Percentiles rank a stretch among this genome's conserved stretches.
phyloP scores from a whole-genome alignment of 805 yeast species.

The Cyberlindnera meyerae region DNA sequence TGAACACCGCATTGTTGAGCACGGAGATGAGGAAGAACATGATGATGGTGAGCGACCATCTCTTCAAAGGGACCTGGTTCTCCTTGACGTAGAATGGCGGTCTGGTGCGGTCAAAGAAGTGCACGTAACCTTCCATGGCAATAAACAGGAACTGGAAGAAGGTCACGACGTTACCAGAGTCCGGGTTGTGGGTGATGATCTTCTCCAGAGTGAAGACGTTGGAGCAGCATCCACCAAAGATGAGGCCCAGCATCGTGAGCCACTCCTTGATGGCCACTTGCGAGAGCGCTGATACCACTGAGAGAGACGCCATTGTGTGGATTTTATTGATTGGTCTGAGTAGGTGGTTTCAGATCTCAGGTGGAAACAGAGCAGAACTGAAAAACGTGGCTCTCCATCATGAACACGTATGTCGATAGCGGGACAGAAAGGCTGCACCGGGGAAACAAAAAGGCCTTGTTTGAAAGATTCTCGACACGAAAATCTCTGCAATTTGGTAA shows the following conservation, averaged over 20 bases:
- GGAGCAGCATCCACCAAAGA: constrained; percentile 72
- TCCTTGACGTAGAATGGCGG: constrained; percentile 30
- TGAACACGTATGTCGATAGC: too few species aligned
- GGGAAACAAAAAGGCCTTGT: too few species aligned
- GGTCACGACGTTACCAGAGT: constrained; percentile 50
- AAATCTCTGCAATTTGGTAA: too few species aligned
- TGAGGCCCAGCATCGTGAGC: constrained; percentile 27
- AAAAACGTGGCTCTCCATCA: too few species aligned
- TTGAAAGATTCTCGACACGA: too few species aligned
- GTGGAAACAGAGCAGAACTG: too few species aligned
- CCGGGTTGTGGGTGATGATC: constrained; percentile 35
- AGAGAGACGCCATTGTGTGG: neutral
- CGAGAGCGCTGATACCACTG: constrained; percentile 13
- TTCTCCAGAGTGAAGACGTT: constrained; percentile 62
- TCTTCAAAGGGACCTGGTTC: constrained; percentile 36
- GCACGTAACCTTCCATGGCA: constrained; percentile 37
- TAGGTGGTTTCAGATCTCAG: too few species aligned
- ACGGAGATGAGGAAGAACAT: constrained; percentile 48
- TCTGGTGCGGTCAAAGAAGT: constrained; percentile 29
- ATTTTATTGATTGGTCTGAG: too few species aligned
- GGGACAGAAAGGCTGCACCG: too few species aligned
- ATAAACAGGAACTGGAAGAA: constrained; percentile 53
- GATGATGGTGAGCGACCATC: constrained; percentile 43
- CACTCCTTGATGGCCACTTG: constrained; percentile 22
- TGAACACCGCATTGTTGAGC: constrained; percentile 55